These are phyloP conservation scores for Biscogniauxia marginata DNA, from an alignment of 2,329 filamentous ascomycete genomes.

Conservation along the genomic window DNA sequence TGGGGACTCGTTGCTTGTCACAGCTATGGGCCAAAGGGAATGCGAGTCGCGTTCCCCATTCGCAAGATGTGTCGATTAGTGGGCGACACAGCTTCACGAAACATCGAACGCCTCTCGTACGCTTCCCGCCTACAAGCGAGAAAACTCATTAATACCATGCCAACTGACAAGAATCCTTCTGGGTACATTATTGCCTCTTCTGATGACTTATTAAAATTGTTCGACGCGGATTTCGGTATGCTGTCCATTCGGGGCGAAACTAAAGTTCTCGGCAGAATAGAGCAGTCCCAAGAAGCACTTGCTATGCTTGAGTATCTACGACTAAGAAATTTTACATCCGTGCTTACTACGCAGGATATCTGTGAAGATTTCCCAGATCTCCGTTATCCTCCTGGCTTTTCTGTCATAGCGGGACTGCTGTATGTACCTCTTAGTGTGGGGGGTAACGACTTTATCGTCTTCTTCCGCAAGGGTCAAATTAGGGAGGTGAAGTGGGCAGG, in stretches of 20 bases:
- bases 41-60: slow-evolving; percentile 90
- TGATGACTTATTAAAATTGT: slow-evolving; percentile 78
- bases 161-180: slow-evolving; percentile 77
- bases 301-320: slow-evolving; percentile 83
- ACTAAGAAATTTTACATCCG: slow-evolving; percentile 70
- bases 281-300: slow-evolving; percentile 78
- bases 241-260: slow-evolving; percentile 86
- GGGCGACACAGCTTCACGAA: slow-evolving; percentile 80
- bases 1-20: slow-evolving; percentile 91
- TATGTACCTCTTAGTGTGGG: slow-evolving; percentile 76
- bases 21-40: slow-evolving; percentile 71
- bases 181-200: slow-evolving; percentile 90
- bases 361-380: slow-evolving; percentile 77
- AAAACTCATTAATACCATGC: slow-evolving; percentile 83
- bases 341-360: slow-evolving; percentile 77
- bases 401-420: slow-evolving; percentile 72
- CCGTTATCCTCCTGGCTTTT: slow-evolving; percentile 75
- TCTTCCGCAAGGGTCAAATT: slow-evolving; percentile 76
- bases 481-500: slow-evolving; percentile 83
- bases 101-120: slow-evolving; percentile 85
- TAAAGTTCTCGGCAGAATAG: slow-evolving; percentile 74
- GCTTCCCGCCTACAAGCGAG: slow-evolving; percentile 80
- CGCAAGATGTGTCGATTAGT: slow-evolving; percentile 89
- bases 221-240: slow-evolving; percentile 84
- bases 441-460: slow-evolving; percentile 84